Conservation (phyloP, 2,329 filamentous ascomycete genomes). For the Lomentospora prolificans region DNA sequence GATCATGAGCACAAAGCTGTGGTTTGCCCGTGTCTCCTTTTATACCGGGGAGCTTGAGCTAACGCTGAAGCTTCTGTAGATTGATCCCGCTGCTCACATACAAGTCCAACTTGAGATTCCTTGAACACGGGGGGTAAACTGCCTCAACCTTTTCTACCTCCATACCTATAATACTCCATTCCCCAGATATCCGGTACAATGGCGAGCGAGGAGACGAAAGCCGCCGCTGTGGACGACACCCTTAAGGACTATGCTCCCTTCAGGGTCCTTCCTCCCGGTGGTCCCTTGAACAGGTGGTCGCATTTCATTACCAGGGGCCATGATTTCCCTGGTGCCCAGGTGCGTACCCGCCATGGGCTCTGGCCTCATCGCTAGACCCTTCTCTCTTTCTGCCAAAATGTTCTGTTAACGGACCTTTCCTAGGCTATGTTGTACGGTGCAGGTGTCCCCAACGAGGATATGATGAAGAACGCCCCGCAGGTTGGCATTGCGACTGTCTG, state of each 20-base stretch:
- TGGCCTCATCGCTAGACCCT: not conserved
- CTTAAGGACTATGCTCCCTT: conserved; percentile 41
- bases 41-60: too few species aligned
- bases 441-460: conserved; percentile 70
- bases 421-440: conserved; percentile 93
- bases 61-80: too few species aligned
- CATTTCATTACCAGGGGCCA: conserved; percentile 71
- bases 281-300: conserved; percentile 73
- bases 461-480: conserved; percentile 85
- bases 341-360: conserved; percentile 22
- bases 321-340: conserved; percentile 88
- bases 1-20: too few species aligned
- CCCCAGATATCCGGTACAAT: conserved; percentile 1
- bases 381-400: not conserved
- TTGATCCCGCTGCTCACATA: too few species aligned
- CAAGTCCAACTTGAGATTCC: too few species aligned
- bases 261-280: conserved; percentile 39
- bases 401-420: not conserved
- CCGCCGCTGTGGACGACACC: not conserved
- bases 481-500: conserved; percentile 86
- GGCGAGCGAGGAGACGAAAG: not conserved
- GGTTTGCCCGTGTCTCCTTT: too few species aligned
- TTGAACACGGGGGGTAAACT: too few species aligned
- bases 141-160: not conserved
- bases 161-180: not conserved